A percentile compares a stretch with the other conserved stretches of the same genome.
These are phyloP conservation scores for Blastocystis sp. DNA, from an alignment of 352 stramenopile genomes.

Conservation along the genomic window DNA sequence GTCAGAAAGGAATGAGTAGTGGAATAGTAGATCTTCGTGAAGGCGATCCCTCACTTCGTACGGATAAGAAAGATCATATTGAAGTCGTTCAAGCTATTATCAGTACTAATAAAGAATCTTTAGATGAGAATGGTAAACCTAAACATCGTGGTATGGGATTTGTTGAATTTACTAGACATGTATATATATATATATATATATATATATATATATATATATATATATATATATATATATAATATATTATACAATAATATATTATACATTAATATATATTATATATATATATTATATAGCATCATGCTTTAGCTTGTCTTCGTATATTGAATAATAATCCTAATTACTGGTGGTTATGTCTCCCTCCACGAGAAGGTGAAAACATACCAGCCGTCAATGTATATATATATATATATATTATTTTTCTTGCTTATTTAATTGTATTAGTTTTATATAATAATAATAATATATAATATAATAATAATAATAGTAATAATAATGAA, in stretches of 20 bases:
- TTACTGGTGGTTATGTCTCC: slow-evolving; percentile 51
- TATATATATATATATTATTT: too few relatives aligned
- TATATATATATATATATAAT: too few relatives aligned
- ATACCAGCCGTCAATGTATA: too few relatives aligned
- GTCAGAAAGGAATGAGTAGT: neutral
- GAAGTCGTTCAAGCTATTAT: neutral
- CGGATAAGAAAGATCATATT: neutral
- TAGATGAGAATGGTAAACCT: neutral
- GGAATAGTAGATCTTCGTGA: neutral
- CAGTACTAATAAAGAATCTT: neutral
- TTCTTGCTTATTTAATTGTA: slow-evolving; percentile 28
- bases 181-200: too few relatives aligned
- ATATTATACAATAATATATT: too few relatives aligned
- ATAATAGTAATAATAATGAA: slow-evolving; percentile 16
- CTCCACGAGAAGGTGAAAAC: neutral
- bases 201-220: too few relatives aligned
- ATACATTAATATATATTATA: too few relatives aligned
- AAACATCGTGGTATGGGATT: slow-evolving; percentile 46
- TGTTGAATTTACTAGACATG: slow-evolving; percentile 59
- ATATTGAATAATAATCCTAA: slow-evolving; percentile 62
- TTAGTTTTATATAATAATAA: slow-evolving; percentile 18
- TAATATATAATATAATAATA: slow-evolving; percentile 12
- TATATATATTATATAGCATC: too few relatives aligned
- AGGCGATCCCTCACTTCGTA: slow-evolving; percentile 10
- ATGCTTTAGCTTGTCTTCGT: slow-evolving; percentile 56